A percentile compares a stretch with the other conserved stretches of the same genome.
These are phyloP conservation scores for Silene coronaria DNA, from an alignment of 179 eudicot species.

Conservation along the genomic window DNA sequence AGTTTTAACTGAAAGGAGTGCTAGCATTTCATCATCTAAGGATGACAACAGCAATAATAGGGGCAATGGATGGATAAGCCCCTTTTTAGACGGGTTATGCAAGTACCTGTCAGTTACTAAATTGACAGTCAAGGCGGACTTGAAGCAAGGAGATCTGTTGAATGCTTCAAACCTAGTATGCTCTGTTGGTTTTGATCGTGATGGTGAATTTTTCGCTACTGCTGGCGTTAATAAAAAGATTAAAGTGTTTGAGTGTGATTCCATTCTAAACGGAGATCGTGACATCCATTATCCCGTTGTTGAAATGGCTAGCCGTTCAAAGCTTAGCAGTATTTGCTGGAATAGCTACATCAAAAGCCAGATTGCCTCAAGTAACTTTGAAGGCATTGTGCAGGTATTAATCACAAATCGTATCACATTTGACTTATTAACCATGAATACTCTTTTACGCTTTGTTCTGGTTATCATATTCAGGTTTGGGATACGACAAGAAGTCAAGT, in stretches of 20 bases:
- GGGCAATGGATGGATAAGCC: conserved; percentile 72
- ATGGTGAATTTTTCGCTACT: conserved; percentile 87
- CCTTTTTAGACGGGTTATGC: conserved; percentile 84
- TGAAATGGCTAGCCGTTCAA: conserved; percentile 78
- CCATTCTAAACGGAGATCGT: conserved; percentile 60
- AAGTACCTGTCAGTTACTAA: conserved; percentile 68
- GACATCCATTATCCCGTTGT: conserved; percentile 93
- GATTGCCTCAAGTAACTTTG: conserved; percentile 92
- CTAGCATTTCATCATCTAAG: conserved; percentile 43
- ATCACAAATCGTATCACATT: background rate
- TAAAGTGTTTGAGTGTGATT: conserved; percentile 76
- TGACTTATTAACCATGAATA: background rate
- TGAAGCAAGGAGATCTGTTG: conserved; percentile 90
- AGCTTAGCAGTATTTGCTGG: conserved; percentile 96
- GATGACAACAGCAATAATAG: conserved; percentile 33
- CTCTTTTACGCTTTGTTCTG: conserved; percentile 15
- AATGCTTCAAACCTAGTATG: conserved; percentile 87
- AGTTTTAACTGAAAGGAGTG: conserved; percentile 57
- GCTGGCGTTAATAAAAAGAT: conserved; percentile 98
- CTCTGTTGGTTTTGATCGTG: conserved; percentile 86
- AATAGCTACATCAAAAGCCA: conserved; percentile 94
- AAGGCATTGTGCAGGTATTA: conserved; percentile 84
- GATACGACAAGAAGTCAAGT: conserved; percentile 81
- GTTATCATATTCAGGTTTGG: conserved; percentile 61
- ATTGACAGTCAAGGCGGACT: conserved; percentile 71